Conservation (phyloP, 2,329 filamentous ascomycete species). For the Clarireedia monteithiana region DNA sequence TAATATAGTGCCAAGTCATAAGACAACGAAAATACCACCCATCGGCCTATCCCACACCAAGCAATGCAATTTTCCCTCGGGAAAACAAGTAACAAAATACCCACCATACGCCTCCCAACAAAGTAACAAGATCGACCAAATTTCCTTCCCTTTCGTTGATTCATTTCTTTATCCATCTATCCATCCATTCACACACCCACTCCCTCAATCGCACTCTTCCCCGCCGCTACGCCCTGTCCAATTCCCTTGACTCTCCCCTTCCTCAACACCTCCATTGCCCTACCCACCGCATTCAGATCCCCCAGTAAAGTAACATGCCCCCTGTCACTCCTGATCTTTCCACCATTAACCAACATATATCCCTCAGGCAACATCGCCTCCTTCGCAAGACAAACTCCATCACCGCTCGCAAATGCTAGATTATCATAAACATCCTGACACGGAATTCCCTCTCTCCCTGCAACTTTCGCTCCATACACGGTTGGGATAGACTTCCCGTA, state of each 20-base stretch:
- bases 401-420: slow-evolving; percentile 76
- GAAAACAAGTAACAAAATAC: too few relatives aligned
- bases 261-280: slow-evolving; percentile 60
- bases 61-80: background rate
- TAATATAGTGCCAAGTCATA: background rate
- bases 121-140: too few relatives aligned
- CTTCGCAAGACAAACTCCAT: slow-evolving; percentile 80
- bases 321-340: slow-evolving; percentile 69
- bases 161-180: background rate
- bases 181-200: background rate
- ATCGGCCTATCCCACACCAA: background rate
- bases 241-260: slow-evolving; percentile 65
- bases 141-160: too few relatives aligned
- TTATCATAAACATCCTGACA: slow-evolving; percentile 77
- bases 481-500: slow-evolving; percentile 86
- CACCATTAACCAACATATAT: slow-evolving; percentile 65
- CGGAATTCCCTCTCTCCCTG: slow-evolving; percentile 64
- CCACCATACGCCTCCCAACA: too few relatives aligned
- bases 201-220: background rate
- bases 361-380: slow-evolving; percentile 80
- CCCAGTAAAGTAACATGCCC: slow-evolving; percentile 85
- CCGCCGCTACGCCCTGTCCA: slow-evolving; percentile 45
- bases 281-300: slow-evolving; percentile 73
- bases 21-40: background rate
- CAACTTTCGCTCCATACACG: slow-evolving; percentile 71